Conservation (phyloP, 805 yeast species). For the Myxozyma neotropica region DNA sequence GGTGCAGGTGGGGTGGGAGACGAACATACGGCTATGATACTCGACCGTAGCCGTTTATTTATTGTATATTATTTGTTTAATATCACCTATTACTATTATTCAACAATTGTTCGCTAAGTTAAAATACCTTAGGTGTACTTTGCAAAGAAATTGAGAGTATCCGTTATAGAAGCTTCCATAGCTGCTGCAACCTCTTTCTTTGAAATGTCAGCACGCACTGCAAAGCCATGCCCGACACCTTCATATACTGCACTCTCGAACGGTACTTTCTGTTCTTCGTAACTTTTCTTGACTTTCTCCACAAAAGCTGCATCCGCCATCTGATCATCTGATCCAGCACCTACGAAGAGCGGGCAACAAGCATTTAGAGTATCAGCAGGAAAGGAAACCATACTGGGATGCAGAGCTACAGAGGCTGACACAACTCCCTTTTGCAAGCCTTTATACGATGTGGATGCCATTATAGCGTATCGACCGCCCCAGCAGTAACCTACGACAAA, state of each 20-base stretch:
- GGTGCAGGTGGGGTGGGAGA: too few species aligned
- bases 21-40: neutral
- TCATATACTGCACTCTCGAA: conserved; percentile 14
- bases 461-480: conserved; percentile 28
- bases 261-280: conserved; percentile 2
- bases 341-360: conserved; percentile 17
- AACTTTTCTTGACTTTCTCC: neutral
- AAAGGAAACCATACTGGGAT: conserved; percentile 17
- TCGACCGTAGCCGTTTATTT: too few species aligned
- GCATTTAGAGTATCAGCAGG: conserved; percentile 20
- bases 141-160: conserved; percentile 4
- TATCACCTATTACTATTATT: too few species aligned
- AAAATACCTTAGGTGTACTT: too few species aligned
- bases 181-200: conserved; percentile 16
- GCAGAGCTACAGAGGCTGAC: conserved; percentile 24
- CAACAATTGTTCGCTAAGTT: too few species aligned
- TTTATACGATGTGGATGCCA: conserved; percentile 4
- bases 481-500: conserved; percentile 31
- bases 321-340: conserved; percentile 19
- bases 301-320: neutral
- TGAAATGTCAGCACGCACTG: conserved; percentile 17
- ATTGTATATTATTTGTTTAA: too few species aligned
- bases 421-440: conserved; percentile 10
- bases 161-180: conserved; percentile 16
- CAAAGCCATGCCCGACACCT: conserved; percentile 28